Base-by-base conservation (phyloP, 2,329 filamentous ascomycete genomes). In the Diaporthe helianthi region DNA sequence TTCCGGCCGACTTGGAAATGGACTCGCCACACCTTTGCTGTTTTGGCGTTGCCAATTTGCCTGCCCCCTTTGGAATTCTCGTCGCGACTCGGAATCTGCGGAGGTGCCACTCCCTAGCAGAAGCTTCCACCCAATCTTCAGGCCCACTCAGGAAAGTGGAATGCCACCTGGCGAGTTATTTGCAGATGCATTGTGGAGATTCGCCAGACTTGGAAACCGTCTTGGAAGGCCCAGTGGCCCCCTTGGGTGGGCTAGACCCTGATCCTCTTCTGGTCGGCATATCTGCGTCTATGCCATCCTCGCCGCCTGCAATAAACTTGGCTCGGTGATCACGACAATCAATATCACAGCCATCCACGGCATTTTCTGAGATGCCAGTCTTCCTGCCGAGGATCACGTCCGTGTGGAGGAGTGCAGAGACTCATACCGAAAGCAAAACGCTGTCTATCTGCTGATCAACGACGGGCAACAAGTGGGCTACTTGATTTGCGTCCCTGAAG, bases 401-500 rank as follows among this genome's bases (percentile, higher is more conserved):
- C 15, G 58, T n/a, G 19, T 15, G 41, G n/a, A n/a, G n/a, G n/a
- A n/a, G n/a, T n/a, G n/a, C n/a, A 26, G 10, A 31, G 26, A 7
- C 10, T 69, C 54, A 69, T 53, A 33, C 68, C 24, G 68, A 65
- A 53, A 77, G 72, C 1, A 73, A 73, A 17, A 78, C 69, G 19
- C 70, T 74, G 53, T 97, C 93, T 70, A 90, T 80, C 33, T 78
- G 86, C 67, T 89, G 88, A 68, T 93, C 89, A n/a, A 94, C 87
- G 6, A 93, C 81, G 3, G 89, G 90, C 55, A 97, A 79, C 51
- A 93, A 76, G 33, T 90, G 87, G 17, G 89, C 88, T 51, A 97
- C 82, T 67, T 89, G 84, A 76, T 97, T 96, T 2, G 93, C 87
- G 79, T 98, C 93, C 74, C 94, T 86, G 81, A 97, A 84, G 29